Evolutionary conservation across 345 rosid genomes (phyloP).

Genomic region (Moricandia arvensis): DNA sequence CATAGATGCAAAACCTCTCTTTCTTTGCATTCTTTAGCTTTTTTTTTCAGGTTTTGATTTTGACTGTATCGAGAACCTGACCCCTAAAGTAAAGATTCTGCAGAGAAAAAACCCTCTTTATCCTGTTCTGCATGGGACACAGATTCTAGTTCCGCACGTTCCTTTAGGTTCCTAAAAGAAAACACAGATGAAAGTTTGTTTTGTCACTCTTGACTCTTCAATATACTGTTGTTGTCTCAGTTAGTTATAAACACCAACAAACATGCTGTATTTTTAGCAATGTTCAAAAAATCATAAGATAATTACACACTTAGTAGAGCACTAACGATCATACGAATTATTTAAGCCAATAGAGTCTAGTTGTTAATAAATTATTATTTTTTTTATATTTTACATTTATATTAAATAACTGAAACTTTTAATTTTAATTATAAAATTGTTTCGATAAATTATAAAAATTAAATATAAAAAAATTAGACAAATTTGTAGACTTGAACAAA

Average conservation of each 20-base stretch:
- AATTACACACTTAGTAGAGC: no score
- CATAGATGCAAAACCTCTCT: slow-evolving; percentile 33
- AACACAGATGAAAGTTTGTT: slow-evolving; percentile 9
- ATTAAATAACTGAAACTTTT: no score
- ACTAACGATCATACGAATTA: no score
- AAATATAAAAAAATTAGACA: no score
- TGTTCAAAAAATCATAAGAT: no score
- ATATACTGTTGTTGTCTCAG: slow-evolving; percentile 1
- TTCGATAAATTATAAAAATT: no score
- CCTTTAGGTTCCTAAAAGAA: slow-evolving; percentile 30
- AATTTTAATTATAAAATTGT: no score
- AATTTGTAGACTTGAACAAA: no score
- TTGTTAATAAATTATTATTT: no score
- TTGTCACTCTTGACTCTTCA: slow-evolving; percentile 25
- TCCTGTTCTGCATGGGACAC: slow-evolving; percentile 54
- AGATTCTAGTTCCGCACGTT: slow-evolving; percentile 40
- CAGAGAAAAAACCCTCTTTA: slow-evolving; percentile 34
- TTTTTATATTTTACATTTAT: no score
- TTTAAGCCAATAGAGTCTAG: no score
- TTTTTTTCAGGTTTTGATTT: slow-evolving; percentile 31
- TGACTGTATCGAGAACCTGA: slow-evolving; percentile 62
- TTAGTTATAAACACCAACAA: neutral
- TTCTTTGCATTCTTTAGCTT: slow-evolving; percentile 31
- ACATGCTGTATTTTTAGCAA: neutral
- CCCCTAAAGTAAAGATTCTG: slow-evolving; percentile 54